Percentiles rank a stretch among this genome's conserved stretches.
phyloP scores from a whole-genome alignment of 495 filamentous ascomycete species.

The Hamigera avellanea region DNA sequence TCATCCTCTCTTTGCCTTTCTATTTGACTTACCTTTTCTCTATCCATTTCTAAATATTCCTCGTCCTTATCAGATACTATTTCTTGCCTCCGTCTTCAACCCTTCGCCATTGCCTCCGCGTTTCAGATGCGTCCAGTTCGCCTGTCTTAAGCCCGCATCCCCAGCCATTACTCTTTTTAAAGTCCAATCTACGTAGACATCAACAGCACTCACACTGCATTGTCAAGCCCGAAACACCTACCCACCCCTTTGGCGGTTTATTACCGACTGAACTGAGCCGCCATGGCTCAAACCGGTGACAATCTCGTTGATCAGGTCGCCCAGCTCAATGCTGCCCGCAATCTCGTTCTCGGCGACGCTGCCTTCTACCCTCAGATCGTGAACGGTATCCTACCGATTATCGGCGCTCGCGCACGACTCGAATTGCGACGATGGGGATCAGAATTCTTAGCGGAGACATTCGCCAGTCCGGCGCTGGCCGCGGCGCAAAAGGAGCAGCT shows the following conservation, averaged over 20 bases:
- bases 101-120: too few species aligned
- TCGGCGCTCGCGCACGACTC: slow-evolving; percentile 58
- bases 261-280: slow-evolving; percentile 6
- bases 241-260: too few species aligned
- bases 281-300: slow-evolving; percentile 35
- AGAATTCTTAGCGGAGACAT: slow-evolving; percentile 92
- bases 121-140: too few species aligned
- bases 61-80: too few species aligned
- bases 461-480: slow-evolving; percentile 71
- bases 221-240: too few species aligned
- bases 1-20: too few species aligned
- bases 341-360: slow-evolving; percentile 72
- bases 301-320: slow-evolving; percentile 61
- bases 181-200: not conserved
- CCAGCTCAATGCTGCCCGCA: slow-evolving; percentile 78
- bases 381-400: slow-evolving; percentile 78
- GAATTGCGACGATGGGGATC: slow-evolving; percentile 91
- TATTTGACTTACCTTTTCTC: too few species aligned
- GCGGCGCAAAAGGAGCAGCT: slow-evolving; percentile 65
- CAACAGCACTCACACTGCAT: too few species aligned
- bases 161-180: too few species aligned
- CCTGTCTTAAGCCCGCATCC: too few species aligned
- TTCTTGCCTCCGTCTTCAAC: too few species aligned
- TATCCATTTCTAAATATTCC: too few species aligned
- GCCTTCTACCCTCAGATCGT: slow-evolving; percentile 82